Base-by-base conservation (phyloP, 768 basidiomycete genomes). In the Psilocybe subaeruginosa region DNA sequence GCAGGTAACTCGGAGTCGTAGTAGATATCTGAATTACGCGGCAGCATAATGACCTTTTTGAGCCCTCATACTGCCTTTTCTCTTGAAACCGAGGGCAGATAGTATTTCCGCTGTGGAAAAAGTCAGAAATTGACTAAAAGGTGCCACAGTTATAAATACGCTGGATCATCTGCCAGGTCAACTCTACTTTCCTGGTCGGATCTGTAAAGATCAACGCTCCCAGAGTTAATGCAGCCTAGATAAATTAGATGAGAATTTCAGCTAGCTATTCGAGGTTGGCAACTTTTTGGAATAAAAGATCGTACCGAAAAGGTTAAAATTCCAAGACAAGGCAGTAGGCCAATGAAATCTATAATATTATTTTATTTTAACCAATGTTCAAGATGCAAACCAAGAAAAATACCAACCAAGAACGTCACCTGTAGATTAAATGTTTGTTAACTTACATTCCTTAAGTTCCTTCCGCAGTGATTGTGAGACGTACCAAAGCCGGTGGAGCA, bases 401-500 rank as follows among this genome's bases (percentile, higher is more conserved):
- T 11, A 17, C 51, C 16, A 17, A 53, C 51, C 51, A 53, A 53
- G 51, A 14, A 53, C 33, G 30, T 53, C 51, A 8, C 51, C 51
- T 53, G 16, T 53, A 33, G 6, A 4, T n/a, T 1, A n/a, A 9
- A 5, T 53, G 23, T 7, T 31, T 7, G 16, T 33, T n/a, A 53
- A 33, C 4, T 33, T n/a, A 17, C 8, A 14, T 35, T 29, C 23
- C 23, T 23, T 23, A 23, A 23, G 23, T 53, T 33, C 16, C 6
- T 7, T 3, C 3, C n/a, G 35, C 53, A 41, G 43, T 56, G 48
- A 59, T 58, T 56, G 27, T 3, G 37, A 64, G 45, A 66, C 65
- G 9, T 14, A 67, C 69, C 66, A 53, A 70, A 70, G 8, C 67
- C 67, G 2, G 60, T 6, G 69, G 69, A 2, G 69, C 67, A 14